Evolutionary conservation across 352 stramenopile species (phyloP), one percentile per base, ranked within the genome.

Genomic region (Phytophthora megakarya): DNA sequence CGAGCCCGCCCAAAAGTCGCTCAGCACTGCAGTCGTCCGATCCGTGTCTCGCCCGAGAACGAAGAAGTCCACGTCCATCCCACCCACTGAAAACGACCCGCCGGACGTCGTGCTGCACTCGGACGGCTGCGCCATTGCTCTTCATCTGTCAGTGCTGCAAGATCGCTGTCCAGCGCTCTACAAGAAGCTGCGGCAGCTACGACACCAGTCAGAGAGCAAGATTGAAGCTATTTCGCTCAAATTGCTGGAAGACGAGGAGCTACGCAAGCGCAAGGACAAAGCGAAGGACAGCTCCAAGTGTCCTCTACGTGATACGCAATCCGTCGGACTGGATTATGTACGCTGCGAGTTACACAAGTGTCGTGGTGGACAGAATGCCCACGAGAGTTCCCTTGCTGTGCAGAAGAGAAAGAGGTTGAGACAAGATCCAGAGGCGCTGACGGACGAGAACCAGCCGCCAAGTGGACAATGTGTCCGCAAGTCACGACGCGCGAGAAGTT

Each of bases 61-160:
- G 11, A 54, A 46, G 10, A 49, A 47, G 5, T 44, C 46, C 23
- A 51, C 60, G 16, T 58, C 35, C 39, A 64, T 69, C n/a, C 21
- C 48, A 10, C 37, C 45, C 3, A 51, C 58, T 1, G 60, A 67
- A 52, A 56, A n/a, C 9, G 32, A 59, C 13, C 60, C 58, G 25
- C 51, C 68, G 3, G 80, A 92, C 55, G 52, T 84, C 8, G 47
- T 84, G 33, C 49, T 92, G 15, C 79, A 89, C 49, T 67, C 80
- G 0, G 65, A 80, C 22, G 61, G 57, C 23, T 92, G 84, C 59
- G 73, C 78, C 18, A 76, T 92, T 35, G 60, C 60, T 15, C 16
- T 89, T 8, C 75, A 88, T 51, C 35, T 67, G 5, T 52, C 39
- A 1, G 56, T 81, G 25, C 28, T 89, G 13, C 59, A 76, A 25